Evolutionary conservation across 108 stramenopile species (phyloP).

Genomic region (Nitzschia inconspicua): DNA sequence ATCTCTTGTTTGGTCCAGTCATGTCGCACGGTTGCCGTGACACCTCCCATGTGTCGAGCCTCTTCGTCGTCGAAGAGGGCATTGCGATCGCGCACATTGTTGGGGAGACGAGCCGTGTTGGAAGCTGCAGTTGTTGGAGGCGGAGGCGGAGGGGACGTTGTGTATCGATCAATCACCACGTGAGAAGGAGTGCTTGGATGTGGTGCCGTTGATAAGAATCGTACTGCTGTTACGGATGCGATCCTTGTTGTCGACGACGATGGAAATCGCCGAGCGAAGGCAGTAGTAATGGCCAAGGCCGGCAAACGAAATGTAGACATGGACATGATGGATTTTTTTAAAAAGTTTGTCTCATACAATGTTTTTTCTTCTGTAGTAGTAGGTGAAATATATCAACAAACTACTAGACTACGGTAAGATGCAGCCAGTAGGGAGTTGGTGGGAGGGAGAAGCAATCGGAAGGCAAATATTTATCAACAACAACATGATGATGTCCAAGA

Average conservation of each 20-base stretch:
- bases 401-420: too few species aligned
- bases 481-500: too few species aligned
- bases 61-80: slow-evolving; percentile 63
- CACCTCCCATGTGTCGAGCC: slow-evolving; percentile 64
- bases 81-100: slow-evolving; percentile 74
- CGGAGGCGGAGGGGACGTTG: background rate
- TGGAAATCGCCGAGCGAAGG: slow-evolving; percentile 3
- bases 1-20: slow-evolving; percentile 95
- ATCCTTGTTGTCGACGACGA: background rate
- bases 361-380: too few species aligned
- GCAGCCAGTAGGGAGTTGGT: too few species aligned
- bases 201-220: slow-evolving; percentile 20
- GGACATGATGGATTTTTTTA: too few species aligned
- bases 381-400: too few species aligned
- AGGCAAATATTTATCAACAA: too few species aligned
- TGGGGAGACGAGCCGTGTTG: slow-evolving; percentile 44
- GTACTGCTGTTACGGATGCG: background rate
- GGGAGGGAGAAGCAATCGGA: too few species aligned
- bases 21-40: slow-evolving; percentile 74
- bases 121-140: background rate
- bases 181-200: background rate
- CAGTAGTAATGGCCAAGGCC: slow-evolving; percentile 5
- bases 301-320: slow-evolving; percentile 6
- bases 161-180: slow-evolving; percentile 32
- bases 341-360: too few species aligned